These are phyloP conservation scores for Xylaria longipes DNA, from an alignment of 495 filamentous ascomycete genomes.

Conservation along the genomic window DNA sequence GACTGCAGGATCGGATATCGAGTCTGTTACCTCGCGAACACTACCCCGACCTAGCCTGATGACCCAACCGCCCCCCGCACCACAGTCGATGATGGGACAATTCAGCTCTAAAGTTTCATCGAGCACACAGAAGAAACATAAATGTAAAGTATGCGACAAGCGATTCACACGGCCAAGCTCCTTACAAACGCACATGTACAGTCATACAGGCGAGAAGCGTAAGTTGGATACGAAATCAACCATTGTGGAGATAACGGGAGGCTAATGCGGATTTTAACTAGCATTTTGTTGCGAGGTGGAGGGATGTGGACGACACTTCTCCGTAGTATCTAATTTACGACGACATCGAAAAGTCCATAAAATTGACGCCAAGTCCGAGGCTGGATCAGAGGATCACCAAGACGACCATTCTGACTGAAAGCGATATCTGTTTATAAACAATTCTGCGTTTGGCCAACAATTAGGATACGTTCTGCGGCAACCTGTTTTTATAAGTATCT, in stretches of 20 bases:
- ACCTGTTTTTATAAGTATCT: conserved; percentile 36
- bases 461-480: conserved; percentile 35
- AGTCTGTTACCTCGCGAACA: conserved; percentile 77
- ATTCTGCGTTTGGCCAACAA: conserved; percentile 34
- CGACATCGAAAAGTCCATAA: conserved; percentile 97
- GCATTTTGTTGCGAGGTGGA: conserved; percentile 94
- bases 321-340: conserved; percentile 94
- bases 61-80: conserved; percentile 75
- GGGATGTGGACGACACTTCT: conserved; percentile 95
- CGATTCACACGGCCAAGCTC: conserved; percentile 96
- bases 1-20: conserved; percentile 83
- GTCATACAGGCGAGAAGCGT: conserved; percentile 99
- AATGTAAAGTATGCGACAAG: conserved; percentile 99
- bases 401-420: conserved; percentile 55
- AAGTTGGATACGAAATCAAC: conserved; percentile 51
- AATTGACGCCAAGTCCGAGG: conserved; percentile 68
- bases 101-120: conserved; percentile 98
- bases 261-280: conserved; percentile 41
- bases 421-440: conserved; percentile 28
- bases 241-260: not conserved
- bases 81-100: conserved; percentile 97
- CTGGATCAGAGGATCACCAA: conserved; percentile 57
- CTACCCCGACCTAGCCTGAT: conserved; percentile 79
- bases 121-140: conserved; percentile 98
- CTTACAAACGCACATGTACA: conserved; percentile 98